A percentile compares a stretch with the other conserved stretches of the same genome.
These are phyloP conservation scores for Candida ficus DNA, from an alignment of 805 yeast genomes.

Conservation along the genomic window DNA sequence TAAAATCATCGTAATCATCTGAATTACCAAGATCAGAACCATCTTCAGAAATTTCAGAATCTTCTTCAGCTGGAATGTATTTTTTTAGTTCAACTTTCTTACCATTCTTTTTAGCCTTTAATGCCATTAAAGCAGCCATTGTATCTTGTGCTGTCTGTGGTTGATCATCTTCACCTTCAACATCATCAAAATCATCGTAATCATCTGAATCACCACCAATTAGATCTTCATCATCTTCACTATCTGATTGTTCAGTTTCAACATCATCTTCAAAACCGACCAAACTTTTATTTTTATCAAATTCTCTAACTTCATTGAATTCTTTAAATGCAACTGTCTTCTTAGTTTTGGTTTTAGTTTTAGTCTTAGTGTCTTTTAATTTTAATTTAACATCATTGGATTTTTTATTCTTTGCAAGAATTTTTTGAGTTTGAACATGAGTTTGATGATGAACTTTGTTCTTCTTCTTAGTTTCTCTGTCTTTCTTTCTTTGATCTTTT, in stretches of 20 bases:
- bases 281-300: constrained; percentile 26
- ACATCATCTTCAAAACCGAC: constrained; percentile 18
- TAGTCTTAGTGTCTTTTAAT: too few species aligned
- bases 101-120: constrained; percentile 25
- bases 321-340: background rate
- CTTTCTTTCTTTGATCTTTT: constrained; percentile 38
- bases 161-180: too few species aligned
- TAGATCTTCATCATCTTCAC: constrained; percentile 10
- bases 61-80: too few species aligned
- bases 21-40: constrained; percentile 11
- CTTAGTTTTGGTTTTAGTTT: too few species aligned
- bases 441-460: background rate
- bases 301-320: constrained; percentile 13
- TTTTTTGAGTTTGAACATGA: too few species aligned
- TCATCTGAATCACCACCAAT: constrained; percentile 25
- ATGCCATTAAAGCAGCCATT: constrained; percentile 38
- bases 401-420: too few species aligned
- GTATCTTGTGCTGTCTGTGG: constrained; percentile 35
- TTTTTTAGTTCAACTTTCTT: too few species aligned
- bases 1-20: constrained; percentile 14
- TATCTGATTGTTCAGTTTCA: background rate
- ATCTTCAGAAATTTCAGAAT: too few species aligned
- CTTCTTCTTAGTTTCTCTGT: constrained; percentile 27
- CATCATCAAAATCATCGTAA: constrained; percentile 18
- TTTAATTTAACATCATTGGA: too few species aligned